phyloP scores from a whole-genome alignment of 1,284 basidiomycete species.

The Chalciporus sp. region DNA sequence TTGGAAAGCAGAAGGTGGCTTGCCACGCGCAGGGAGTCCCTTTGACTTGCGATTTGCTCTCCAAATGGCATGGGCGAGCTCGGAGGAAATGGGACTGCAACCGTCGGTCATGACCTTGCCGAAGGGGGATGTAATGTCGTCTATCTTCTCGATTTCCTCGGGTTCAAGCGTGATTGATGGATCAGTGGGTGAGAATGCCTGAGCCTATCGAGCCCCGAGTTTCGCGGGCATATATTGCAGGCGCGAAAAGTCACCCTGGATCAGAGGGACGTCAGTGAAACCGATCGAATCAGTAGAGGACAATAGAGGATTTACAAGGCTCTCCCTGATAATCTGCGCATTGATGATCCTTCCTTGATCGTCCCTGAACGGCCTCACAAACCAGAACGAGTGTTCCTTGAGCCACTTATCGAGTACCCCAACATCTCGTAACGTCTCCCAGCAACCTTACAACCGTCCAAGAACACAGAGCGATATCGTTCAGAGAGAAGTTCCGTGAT shows the following conservation, averaged over 20 bases:
- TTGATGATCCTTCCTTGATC: constrained; percentile 22
- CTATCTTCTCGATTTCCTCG: constrained; percentile 35
- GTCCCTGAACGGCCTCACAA: constrained; percentile 47
- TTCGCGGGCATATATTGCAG: constrained; percentile 43
- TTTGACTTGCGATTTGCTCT: constrained; percentile 26
- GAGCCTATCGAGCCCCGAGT: constrained; percentile 52
- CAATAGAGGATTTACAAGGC: constrained; percentile 31
- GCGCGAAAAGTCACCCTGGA: constrained; percentile 41
- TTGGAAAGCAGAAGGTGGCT: constrained; percentile 41
- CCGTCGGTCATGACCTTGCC: constrained; percentile 48
- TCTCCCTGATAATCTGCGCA: constrained; percentile 34
- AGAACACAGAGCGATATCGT: constrained; percentile 47
- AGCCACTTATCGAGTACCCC: constrained; percentile 64
- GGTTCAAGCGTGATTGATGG: constrained; percentile 40
- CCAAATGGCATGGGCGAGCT: constrained; percentile 39
- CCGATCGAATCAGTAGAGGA: background rate
- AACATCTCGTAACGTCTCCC: constrained; percentile 59
- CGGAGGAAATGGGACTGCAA: constrained; percentile 45
- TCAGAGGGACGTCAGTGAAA: constrained; percentile 5
- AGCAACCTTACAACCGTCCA: constrained; percentile 50
- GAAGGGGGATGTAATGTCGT: constrained; percentile 28
- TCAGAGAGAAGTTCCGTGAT: constrained; percentile 43
- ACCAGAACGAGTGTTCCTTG: constrained; percentile 62
- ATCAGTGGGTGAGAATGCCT: constrained; percentile 54
- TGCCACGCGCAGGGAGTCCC: constrained; percentile 17